phyloP scores from a whole-genome alignment of 176 grass and related monocot genomes.

The Neostapfia colusana region DNA sequence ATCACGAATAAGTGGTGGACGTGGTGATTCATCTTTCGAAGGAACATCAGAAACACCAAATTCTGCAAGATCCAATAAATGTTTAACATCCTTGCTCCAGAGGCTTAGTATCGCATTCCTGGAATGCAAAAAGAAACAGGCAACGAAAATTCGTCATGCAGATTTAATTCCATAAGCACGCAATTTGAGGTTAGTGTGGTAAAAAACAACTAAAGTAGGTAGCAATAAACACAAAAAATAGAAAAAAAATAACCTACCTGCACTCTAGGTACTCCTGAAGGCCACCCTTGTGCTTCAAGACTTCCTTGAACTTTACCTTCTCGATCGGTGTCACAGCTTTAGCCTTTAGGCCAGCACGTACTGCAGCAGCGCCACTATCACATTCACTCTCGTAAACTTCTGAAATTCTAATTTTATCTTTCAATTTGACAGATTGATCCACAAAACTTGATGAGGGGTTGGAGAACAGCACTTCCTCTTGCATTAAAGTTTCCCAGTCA shows the following conservation, averaged over 20 bases:
- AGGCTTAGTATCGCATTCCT: conserved; percentile 85
- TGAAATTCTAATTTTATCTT: conserved; percentile 48
- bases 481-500: conserved; percentile 86
- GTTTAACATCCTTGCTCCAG: conserved; percentile 90
- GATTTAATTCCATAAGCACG: conserved; percentile 27
- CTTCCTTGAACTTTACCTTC: conserved; percentile 92
- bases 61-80: conserved; percentile 68
- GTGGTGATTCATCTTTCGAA: conserved; percentile 56
- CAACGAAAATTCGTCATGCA: conserved; percentile 29
- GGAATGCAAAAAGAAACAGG: conserved; percentile 47
- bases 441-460: conserved; percentile 45
- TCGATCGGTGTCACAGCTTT: conserved; percentile 71
- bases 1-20: conserved; percentile 62
- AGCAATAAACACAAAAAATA: conserved; percentile 12
- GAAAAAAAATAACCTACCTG: conserved; percentile 52
- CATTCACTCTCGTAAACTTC: conserved; percentile 43
- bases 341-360: conserved; percentile 81
- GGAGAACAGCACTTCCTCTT: conserved; percentile 72
- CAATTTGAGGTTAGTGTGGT: not conserved
- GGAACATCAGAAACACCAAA: conserved; percentile 68
- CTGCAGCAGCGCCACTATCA: conserved; percentile 57
- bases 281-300: conserved; percentile 84
- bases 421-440: conserved; percentile 56
- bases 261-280: conserved; percentile 92
- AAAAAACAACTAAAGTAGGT: conserved; percentile 25